These are phyloP conservation scores for Plasmodium billcollinsi DNA, from an alignment of 169 alveolate genomes.

Conservation along the genomic window DNA sequence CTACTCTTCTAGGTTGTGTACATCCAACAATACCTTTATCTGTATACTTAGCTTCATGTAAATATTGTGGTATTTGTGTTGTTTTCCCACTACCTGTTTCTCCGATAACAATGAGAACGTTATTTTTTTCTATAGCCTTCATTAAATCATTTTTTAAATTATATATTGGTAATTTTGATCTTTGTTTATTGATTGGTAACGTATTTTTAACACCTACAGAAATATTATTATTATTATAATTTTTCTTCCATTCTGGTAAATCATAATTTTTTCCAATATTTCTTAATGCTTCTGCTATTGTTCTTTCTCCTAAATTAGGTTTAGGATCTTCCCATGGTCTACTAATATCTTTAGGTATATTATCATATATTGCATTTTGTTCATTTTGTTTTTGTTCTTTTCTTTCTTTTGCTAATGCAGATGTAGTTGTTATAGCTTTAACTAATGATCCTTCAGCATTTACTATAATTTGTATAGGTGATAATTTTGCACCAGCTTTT, in stretches of 20 bases:
- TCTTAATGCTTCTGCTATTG: conserved; percentile 86
- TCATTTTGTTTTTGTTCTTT: conserved; percentile 84
- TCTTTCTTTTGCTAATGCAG: conserved; percentile 94
- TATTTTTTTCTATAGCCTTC: conserved; percentile 92
- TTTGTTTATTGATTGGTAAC: conserved; percentile 94
- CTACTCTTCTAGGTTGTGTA: conserved; percentile 99
- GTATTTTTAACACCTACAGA: conserved; percentile 85
- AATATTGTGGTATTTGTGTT: conserved; percentile 97
- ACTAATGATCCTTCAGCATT: conserved; percentile 95
- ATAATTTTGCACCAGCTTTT: conserved; percentile 90
- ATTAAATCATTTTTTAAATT: conserved; percentile 92
- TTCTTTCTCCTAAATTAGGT: conserved; percentile 93
- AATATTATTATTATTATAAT: conserved; percentile 85
- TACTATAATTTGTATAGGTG: conserved; percentile 93
- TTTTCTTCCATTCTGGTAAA: conserved; percentile 94
- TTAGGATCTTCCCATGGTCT: conserved; percentile 94
- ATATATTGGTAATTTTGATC: conserved; percentile 97
- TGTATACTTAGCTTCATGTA: conserved; percentile 95
- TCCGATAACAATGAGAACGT: conserved; percentile 97
- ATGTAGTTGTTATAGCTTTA: conserved; percentile 92
- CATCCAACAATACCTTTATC: conserved; percentile 95
- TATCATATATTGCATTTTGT: conserved; percentile 89
- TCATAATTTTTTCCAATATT: conserved; percentile 85
- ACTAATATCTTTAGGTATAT: conserved; percentile 92
- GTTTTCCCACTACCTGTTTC: conserved; percentile 99